Percentiles rank a stretch among this genome's conserved stretches.
phyloP scores from a whole-genome alignment of 352 stramenopile genomes.

The Pythium periplocum region DNA sequence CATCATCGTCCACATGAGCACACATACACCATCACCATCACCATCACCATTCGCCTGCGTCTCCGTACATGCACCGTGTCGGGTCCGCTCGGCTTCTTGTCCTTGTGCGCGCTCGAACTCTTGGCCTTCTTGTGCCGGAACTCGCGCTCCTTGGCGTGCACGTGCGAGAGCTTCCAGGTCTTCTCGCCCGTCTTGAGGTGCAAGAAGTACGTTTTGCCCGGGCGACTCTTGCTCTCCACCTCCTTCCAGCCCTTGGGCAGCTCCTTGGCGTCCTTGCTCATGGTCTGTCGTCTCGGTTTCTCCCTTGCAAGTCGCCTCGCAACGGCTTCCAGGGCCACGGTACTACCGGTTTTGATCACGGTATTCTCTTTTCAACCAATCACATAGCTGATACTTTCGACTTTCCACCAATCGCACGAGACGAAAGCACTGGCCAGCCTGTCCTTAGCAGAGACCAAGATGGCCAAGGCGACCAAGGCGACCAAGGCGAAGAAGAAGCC shows the following conservation, averaged over 20 bases:
- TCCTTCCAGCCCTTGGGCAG: constrained; percentile 83
- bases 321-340: too few relatives aligned
- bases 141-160: constrained; percentile 79
- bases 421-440: constrained; percentile 18
- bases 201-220: constrained; percentile 80
- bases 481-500: constrained; percentile 81
- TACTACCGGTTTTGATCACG: neutral
- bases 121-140: constrained; percentile 42
- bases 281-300: constrained; percentile 14
- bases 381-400: neutral
- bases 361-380: constrained; percentile 9
- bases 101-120: constrained; percentile 16
- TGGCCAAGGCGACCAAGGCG: constrained; percentile 40
- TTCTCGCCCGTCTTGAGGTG: constrained; percentile 83
- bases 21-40: neutral
- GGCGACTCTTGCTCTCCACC: constrained; percentile 84
- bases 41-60: too few relatives aligned
- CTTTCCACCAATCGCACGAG: neutral
- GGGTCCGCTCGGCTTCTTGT: constrained; percentile 13
- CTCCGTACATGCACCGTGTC: constrained; percentile 44
- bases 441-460: constrained; percentile 11
- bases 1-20: neutral
- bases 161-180: constrained; percentile 83
- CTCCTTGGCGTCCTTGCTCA: constrained; percentile 47
- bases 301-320: neutral